These are phyloP conservation scores for Teratosphaeria viscida DNA, from an alignment of 2,329 filamentous ascomycete genomes.

Conservation along the genomic window DNA sequence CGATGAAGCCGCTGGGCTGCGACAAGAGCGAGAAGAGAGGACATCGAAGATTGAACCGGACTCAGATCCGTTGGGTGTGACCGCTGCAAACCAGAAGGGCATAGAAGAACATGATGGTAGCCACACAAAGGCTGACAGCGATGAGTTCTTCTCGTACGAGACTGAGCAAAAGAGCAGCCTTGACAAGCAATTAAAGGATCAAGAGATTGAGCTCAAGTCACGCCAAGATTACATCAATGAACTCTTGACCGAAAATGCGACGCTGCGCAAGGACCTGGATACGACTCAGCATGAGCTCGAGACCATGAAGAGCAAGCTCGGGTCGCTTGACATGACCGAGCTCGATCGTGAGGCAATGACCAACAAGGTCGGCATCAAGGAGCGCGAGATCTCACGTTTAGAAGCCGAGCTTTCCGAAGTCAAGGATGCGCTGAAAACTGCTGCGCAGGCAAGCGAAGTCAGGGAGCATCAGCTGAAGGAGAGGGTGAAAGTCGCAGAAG, in stretches of 20 bases:
- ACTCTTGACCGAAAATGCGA: conserved; percentile 58
- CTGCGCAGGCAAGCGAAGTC: conserved; percentile 11
- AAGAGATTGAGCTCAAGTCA: conserved; percentile 56
- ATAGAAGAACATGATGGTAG: background rate
- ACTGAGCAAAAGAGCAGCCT: conserved; percentile 53
- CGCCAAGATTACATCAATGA: conserved; percentile 52
- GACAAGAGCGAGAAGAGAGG: conserved; percentile 24
- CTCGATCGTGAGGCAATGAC: conserved; percentile 40
- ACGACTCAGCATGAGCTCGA: conserved; percentile 44
- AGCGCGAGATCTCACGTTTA: conserved; percentile 10
- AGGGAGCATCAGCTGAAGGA: conserved; percentile 36
- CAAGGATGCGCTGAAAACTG: conserved; percentile 35
- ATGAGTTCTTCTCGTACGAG: conserved; percentile 89
- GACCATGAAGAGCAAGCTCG: conserved; percentile 36
- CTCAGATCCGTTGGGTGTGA: conserved; percentile 9
- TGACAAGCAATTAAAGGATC: conserved; percentile 62
- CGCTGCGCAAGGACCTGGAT: conserved; percentile 54
- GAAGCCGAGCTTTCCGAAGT: conserved; percentile 20
- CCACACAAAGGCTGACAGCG: conserved; percentile 28
- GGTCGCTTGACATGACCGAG: conserved; percentile 44
- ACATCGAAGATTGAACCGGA: background rate
- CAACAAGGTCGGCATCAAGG: conserved; percentile 15
- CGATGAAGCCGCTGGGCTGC: conserved; percentile 53
- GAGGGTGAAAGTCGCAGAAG: conserved; percentile 21
- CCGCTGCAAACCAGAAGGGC: conserved; percentile 1